phyloP scores from a whole-genome alignment of 2,329 filamentous ascomycete species.

The Calonectria multiphialidica region DNA sequence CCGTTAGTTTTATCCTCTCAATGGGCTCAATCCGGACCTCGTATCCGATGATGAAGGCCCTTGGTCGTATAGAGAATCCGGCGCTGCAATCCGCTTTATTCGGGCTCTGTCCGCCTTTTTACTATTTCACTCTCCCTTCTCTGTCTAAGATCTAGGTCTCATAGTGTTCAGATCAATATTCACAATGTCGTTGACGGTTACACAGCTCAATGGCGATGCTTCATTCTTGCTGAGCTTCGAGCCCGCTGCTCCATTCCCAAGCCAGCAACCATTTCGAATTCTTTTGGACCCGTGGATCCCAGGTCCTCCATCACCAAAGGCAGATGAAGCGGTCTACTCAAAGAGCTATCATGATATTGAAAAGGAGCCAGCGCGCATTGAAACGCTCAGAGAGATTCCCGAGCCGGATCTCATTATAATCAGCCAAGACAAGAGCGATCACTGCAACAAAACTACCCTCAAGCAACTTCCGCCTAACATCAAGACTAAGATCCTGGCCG shows the following conservation, averaged over 20 bases:
- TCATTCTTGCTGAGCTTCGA: slow-evolving; percentile 75
- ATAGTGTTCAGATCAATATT: not conserved
- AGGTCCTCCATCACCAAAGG: slow-evolving; percentile 67
- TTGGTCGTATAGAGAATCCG: not conserved
- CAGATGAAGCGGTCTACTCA: slow-evolving; percentile 55
- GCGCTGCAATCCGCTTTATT: not conserved
- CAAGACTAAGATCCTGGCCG: slow-evolving; percentile 74
- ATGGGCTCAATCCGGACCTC: not conserved
- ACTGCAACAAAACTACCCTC: slow-evolving; percentile 78
- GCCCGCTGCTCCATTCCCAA: slow-evolving; percentile 54
- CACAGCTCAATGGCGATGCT: slow-evolving; percentile 73
- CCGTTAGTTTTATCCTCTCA: not conserved
- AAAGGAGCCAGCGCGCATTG: slow-evolving; percentile 68
- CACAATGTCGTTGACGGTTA: slow-evolving; percentile 72
- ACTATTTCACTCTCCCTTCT: not conserved
- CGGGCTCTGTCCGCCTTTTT: not conserved
- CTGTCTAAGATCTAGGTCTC: not conserved
- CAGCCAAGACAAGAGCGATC: slow-evolving; percentile 67
- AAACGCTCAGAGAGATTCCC: slow-evolving; percentile 59
- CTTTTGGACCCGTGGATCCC: slow-evolving; percentile 80
- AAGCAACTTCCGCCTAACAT: slow-evolving; percentile 69
- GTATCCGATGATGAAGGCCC: not conserved
- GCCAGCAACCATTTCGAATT: slow-evolving; percentile 68
- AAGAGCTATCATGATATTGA: slow-evolving; percentile 60
- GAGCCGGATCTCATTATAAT: slow-evolving; percentile 60